Evolutionary conservation across 176 grass and related monocot species (phyloP), one percentile per base, ranked within the genome.

Genomic region (Bromus sterilis): DNA sequence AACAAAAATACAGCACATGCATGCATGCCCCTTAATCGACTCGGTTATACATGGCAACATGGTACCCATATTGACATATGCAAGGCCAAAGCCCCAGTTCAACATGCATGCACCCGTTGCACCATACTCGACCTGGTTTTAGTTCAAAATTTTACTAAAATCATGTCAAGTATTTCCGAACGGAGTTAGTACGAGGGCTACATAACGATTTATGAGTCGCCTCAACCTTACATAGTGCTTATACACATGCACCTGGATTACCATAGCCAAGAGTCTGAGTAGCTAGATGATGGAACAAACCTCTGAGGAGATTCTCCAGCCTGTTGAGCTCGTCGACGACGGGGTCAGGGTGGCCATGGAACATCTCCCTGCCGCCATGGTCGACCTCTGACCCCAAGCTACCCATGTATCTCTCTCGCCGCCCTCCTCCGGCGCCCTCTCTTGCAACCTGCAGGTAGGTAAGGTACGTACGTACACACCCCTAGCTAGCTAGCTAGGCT

Each of bases 251-350:
- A 33, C 30, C 28, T 56, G 24, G 28, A 30, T 30, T 28, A 68
- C 41, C 36, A 42, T 41, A 69, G 40, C 7, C 25, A 71, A 18
- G 31, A 66, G 2, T n/a, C n/a, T n/a, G n/a, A n/a, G n/a, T n/a
- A n/a, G n/a, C n/a, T 66, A 39, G 39, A 69, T 25, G 66, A 60
- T 37, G 18, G 16, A 83, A 26, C 81, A 83, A 87, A 98, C 95
- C 95, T 89, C 90, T 83, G 57, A 98, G 82, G 26, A 76, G 84
- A 80, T 93, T 91, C 78, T 94, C 78, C 88, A 98, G 86, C 75
- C 90, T 85, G 81, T 87, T 93, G 82, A 98, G 87, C 77, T 98
- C 88, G n/a, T 93, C 64, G 46, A 91, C 58, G 37, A 98, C 64
- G 21, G 92, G 81, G 30, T 91, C 92, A 25, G 92, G 51, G 76